Conservation (phyloP, 2,329 filamentous ascomycete genomes). For the Monosporascus ibericus region DNA sequence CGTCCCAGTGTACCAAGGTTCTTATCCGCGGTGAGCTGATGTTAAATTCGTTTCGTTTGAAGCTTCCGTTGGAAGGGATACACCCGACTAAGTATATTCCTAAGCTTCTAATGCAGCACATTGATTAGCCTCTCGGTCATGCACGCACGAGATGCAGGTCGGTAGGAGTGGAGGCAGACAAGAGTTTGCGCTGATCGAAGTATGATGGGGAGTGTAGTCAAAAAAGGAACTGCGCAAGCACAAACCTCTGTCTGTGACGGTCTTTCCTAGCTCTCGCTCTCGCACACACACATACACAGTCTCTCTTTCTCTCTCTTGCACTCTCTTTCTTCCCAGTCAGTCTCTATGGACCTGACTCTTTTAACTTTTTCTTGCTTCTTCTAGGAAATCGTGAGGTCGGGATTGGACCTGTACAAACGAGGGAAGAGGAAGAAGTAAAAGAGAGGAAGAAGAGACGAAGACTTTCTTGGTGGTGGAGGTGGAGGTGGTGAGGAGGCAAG, state of each 20-base stretch:
- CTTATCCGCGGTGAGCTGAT: background rate
- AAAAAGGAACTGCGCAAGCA: background rate
- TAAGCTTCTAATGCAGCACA: background rate
- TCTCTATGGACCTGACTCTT: slow-evolving; percentile 14
- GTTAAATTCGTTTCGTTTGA: background rate
- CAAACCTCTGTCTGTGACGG: background rate
- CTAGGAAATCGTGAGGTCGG: slow-evolving; percentile 30
- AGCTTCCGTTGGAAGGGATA: background rate
- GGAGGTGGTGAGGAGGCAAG: slow-evolving; percentile 16
- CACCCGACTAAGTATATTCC: background rate
- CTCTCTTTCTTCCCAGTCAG: slow-evolving; percentile 7
- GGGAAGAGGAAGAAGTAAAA: slow-evolving; percentile 29
- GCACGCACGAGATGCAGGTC: background rate
- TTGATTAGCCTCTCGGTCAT: background rate
- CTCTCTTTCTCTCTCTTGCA: slow-evolving; percentile 5
- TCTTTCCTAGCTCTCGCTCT: background rate
- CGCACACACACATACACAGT: slow-evolving; percentile 5
- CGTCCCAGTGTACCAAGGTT: too few relatives aligned
- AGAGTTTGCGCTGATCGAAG: background rate
- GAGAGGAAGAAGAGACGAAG: slow-evolving; percentile 26
- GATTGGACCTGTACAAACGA: slow-evolving; percentile 20
- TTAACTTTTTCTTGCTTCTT: background rate
- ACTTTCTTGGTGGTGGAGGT: slow-evolving; percentile 23
- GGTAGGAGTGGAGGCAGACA: background rate
- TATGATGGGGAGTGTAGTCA: background rate